Evolutionary conservation across 352 stramenopile species (phyloP).

Genomic region (Phytophthora europaea): DNA sequence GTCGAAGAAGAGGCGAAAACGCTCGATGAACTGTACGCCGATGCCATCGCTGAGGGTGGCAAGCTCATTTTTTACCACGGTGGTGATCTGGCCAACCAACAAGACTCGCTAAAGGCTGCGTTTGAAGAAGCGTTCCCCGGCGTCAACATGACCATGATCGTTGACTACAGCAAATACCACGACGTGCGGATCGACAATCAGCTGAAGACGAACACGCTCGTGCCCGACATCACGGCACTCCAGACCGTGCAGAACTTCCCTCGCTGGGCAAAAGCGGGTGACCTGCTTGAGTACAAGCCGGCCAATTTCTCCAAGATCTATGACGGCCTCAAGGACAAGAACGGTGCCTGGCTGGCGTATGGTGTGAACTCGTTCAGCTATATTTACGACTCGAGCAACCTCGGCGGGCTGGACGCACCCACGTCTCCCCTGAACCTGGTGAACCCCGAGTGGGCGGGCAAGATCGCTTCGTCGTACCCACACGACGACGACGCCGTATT

Average conservation of each 20-base stretch:
- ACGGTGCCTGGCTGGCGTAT: constrained; percentile 45
- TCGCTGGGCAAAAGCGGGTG: constrained; percentile 42
- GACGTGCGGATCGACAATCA: constrained; percentile 71
- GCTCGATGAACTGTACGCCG: constrained; percentile 53
- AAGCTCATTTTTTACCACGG: constrained; percentile 57
- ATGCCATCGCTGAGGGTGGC: constrained; percentile 54
- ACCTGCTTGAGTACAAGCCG: constrained; percentile 61
- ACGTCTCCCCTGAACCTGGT: constrained; percentile 37
- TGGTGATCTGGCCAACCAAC: constrained; percentile 44
- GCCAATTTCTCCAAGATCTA: constrained; percentile 62
- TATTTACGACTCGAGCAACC: constrained; percentile 40
- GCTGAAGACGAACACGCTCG: constrained; percentile 50
- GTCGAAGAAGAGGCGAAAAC: constrained; percentile 55
- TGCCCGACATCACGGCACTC: constrained; percentile 48
- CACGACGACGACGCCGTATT: constrained; percentile 58
- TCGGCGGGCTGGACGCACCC: constrained; percentile 23
- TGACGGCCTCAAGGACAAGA: constrained; percentile 39
- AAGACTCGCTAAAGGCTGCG: constrained; percentile 24
- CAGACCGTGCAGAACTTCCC: constrained; percentile 63
- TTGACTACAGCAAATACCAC: constrained; percentile 67
- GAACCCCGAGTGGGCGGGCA: constrained; percentile 39
- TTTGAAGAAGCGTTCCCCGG: constrained; percentile 47
- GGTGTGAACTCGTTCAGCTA: constrained; percentile 46
- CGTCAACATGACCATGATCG: constrained; percentile 62
- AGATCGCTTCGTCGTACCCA: constrained; percentile 60